Evolutionary conservation across 73 alveolate species (phyloP).

Genomic region (Paramecium tetraurelia): DNA sequence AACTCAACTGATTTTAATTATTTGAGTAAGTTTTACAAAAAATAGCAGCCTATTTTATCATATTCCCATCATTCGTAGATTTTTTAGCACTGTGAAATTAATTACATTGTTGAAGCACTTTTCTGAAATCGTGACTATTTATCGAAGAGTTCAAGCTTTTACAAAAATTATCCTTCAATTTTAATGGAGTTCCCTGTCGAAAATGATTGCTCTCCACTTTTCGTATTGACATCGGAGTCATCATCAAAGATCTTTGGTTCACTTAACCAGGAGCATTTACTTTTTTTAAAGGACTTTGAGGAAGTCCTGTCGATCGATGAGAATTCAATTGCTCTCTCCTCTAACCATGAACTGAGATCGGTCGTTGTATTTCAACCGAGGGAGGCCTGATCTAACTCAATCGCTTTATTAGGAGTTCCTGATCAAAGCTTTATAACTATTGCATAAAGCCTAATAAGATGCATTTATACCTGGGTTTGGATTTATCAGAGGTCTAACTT

Average conservation of each 20-base stretch:
- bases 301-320: neutral
- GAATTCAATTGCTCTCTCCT: neutral
- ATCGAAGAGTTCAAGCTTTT: neutral
- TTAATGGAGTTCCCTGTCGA: neutral
- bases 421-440: neutral
- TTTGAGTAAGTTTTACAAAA: slow-evolving; percentile 1
- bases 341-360: neutral
- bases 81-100: slow-evolving; percentile 29
- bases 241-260: neutral
- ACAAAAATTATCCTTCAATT: neutral
- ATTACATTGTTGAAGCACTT: neutral
- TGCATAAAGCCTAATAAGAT: neutral
- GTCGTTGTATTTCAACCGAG: neutral
- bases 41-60: neutral
- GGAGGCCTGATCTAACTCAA: neutral
- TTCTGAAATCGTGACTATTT: neutral
- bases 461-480: slow-evolving; percentile 42
- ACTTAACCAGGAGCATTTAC: neutral
- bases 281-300: slow-evolving; percentile 10
- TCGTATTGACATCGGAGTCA: slow-evolving; percentile 7
- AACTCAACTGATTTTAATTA: neutral
- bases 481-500: slow-evolving; percentile 36
- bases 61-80: neutral
- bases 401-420: neutral
- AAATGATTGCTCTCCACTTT: neutral